Conservation (phyloP, 2,329 filamentous ascomycete species). For the Neofusicoccum ribis region DNA sequence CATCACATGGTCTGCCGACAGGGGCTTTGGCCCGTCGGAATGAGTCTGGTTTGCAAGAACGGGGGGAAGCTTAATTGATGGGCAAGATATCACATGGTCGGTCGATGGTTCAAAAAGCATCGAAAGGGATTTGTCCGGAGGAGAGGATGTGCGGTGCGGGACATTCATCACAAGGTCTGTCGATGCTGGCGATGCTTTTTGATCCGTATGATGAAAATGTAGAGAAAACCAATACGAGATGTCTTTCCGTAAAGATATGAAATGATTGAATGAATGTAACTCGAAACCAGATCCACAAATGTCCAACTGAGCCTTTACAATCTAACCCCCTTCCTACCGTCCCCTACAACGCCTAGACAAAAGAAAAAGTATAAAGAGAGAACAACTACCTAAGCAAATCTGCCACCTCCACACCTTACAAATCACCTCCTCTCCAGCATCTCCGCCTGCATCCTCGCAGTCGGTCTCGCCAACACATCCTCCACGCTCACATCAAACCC, state of each 20-base stretch:
- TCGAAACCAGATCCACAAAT: no score
- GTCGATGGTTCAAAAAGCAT: not conserved
- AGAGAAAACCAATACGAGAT: no score
- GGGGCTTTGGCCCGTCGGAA: not conserved
- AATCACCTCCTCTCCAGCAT: no score
- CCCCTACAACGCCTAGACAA: no score
- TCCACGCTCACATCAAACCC: not conserved
- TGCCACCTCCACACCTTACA: no score
- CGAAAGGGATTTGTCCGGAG: not conserved
- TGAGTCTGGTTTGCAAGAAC: not conserved
- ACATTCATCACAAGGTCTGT: constrained; percentile 14
- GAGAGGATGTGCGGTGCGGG: not conserved
- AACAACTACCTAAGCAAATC: no score
- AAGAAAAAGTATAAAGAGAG: no score
- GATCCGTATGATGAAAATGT: not conserved
- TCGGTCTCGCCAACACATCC: not conserved
- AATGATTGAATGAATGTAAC: no score
- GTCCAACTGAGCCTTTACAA: no score
- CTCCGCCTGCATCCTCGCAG: not conserved
- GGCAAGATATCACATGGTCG: constrained; percentile 9
- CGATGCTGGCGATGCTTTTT: not conserved
- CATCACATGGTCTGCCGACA: constrained; percentile 15
- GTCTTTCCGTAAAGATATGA: no score
- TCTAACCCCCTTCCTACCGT: no score
- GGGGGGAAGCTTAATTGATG: not conserved